Evolutionary conservation across 2,329 filamentous ascomycete species (phyloP).

Genomic region (Penicillium janthinellum): DNA sequence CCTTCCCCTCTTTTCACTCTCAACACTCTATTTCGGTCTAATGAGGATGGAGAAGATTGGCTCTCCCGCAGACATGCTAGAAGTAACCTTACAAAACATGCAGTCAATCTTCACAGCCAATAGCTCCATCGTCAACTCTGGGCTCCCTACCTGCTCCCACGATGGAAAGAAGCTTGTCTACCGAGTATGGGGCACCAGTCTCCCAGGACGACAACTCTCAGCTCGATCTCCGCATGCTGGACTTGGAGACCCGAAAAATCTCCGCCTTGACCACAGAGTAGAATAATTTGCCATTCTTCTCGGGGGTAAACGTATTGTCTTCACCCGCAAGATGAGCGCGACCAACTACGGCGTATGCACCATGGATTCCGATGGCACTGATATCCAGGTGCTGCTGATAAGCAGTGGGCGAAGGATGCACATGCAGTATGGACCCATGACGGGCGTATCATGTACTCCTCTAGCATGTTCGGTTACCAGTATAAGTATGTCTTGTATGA

Average conservation of each 20-base stretch:
- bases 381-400: constrained; percentile 29
- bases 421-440: constrained; percentile 48
- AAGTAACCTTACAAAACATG: too few species aligned
- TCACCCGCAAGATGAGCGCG: constrained; percentile 23
- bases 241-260: constrained; percentile 16
- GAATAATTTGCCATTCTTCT: constrained; percentile 23
- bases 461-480: constrained; percentile 49
- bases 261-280: constrained; percentile 14
- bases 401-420: constrained; percentile 40
- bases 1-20: too few species aligned
- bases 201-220: not conserved
- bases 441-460: constrained; percentile 46
- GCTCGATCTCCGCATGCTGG: constrained; percentile 14
- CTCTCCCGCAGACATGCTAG: too few species aligned
- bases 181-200: constrained; percentile 12
- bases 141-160: constrained; percentile 17
- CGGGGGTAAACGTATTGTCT: constrained; percentile 19
- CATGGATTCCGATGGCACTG: constrained; percentile 45
- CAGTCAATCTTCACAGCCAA: not conserved
- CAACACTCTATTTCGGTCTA: too few species aligned
- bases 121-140: constrained; percentile 6
- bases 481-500: constrained; percentile 47
- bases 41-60: too few species aligned
- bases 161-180: constrained; percentile 27
- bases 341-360: constrained; percentile 45